Conservation (phyloP, 768 basidiomycete species). For the Punctularia strigosozonata region DNA sequence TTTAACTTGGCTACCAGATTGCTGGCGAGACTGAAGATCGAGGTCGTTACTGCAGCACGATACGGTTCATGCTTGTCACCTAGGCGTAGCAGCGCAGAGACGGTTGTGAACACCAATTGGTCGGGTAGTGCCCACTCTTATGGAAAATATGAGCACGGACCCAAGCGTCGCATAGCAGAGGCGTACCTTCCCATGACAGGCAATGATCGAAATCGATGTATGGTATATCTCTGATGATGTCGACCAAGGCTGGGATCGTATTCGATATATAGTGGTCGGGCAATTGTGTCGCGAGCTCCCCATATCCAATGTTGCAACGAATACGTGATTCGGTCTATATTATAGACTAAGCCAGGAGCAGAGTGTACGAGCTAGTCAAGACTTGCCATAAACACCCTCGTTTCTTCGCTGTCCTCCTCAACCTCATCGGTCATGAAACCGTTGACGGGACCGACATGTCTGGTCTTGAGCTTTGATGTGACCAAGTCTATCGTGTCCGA, state of each 20-base stretch:
- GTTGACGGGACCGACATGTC: slow-evolving; percentile 10
- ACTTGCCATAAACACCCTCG: slow-evolving; percentile 51
- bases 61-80: slow-evolving; percentile 41
- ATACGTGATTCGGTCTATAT: slow-evolving; percentile 55
- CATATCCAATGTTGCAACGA: slow-evolving; percentile 78
- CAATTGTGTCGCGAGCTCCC: slow-evolving; percentile 60
- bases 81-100: slow-evolving; percentile 63
- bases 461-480: slow-evolving; percentile 45
- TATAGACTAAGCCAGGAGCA: not conserved
- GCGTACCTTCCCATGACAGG: slow-evolving; percentile 69
- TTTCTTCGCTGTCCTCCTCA: slow-evolving; percentile 11
- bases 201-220: slow-evolving; percentile 67
- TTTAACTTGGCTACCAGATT: slow-evolving; percentile 45
- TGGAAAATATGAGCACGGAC: slow-evolving; percentile 1
- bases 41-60: slow-evolving; percentile 35
- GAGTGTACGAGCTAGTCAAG: slow-evolving; percentile 1
- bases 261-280: slow-evolving; percentile 37
- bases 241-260: slow-evolving; percentile 50
- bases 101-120: slow-evolving; percentile 69
- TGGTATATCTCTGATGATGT: slow-evolving; percentile 62
- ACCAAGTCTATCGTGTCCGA: slow-evolving; percentile 43
- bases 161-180: not conserved
- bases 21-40: slow-evolving; percentile 51
- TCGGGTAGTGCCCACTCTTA: slow-evolving; percentile 82
- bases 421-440: slow-evolving; percentile 1